Evolutionary conservation across 352 stramenopile species (phyloP), one percentile per base, ranked within the genome.

Genomic region (Pythium angustatum): DNA sequence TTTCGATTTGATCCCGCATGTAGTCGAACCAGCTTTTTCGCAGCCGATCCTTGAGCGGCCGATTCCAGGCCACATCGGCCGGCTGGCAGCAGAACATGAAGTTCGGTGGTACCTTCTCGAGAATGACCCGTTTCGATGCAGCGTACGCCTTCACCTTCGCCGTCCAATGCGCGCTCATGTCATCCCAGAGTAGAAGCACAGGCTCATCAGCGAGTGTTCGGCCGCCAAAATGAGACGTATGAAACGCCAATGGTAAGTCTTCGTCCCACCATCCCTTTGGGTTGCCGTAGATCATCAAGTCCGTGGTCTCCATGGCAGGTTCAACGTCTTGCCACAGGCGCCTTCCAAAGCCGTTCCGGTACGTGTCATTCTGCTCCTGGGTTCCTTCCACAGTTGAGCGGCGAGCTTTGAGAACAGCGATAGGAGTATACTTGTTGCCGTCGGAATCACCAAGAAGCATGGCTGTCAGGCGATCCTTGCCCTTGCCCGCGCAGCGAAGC

Each of bases 81-180:
- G 52, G 33, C 33, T 59, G 52, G 17, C 52, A 59, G 36, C 33
- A 59, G 36, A 59, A 59, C n/a, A 24, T 59, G 21, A 45, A 59
- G 34, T 26, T 36, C 5, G 33, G 52, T 21, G 52, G 36, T 21
- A 59, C 52, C 22, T 49, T 59, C 33, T 59, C 36, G 24, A 59
- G 36, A 26, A 61, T 38, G 2, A 51, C 40, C 9, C 27, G 22
- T 26, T 61, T 61, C 24, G 38, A 52, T 17, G 36, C 53, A 12
- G 40, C 38, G 40, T 51, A 47, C 17, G 36, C 53, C 24, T 40
- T 38, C n/a, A 61, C 53, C 30, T 50, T 41, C 1, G 36, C 26
- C 36, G 40, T 61, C 53, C 53, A 61, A 28, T 61, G 53, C 10
- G 53, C 38, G 15, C 38, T 51, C n/a, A 61, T 5, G 22, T 30